Base-by-base conservation (phyloP, 176 grass and related monocot genomes). In the Alopecurus myosuroides region DNA sequence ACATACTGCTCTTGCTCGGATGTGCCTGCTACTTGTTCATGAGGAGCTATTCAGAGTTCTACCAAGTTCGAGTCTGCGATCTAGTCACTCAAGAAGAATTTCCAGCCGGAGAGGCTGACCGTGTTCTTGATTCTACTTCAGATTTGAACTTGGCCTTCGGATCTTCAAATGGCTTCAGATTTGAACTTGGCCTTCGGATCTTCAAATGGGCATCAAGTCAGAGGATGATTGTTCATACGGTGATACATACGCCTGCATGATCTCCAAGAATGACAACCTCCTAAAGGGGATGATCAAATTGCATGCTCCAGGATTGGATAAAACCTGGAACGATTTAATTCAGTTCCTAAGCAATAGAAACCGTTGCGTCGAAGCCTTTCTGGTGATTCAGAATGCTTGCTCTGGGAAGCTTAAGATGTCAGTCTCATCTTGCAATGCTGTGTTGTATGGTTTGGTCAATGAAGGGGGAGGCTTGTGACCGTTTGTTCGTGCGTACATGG, bases 141-240 rank as follows among this genome's bases (percentile, higher is more conserved):
- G 77, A 87, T 81, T 84, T 80, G 53, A 89, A 50, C 62, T 26
- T 86, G 49, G 77, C 88, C 14, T 93, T 51, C 78, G 77, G 57
- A 77, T 89, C 34, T 90, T 93, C 73, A 90, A 74, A n/a, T n/a
- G n/a, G n/a, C 81, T 6, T 73, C 84, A 1, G 77, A 87, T 81
- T 84, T 80, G 53, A 89, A 50, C 62, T 26, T 86, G 49, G 77
- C 88, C 14, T 93, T 51, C 78, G 77, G 57, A 77, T 89, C 34
- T 90, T 93, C 73, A 90, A 74, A 79, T 88, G 91, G 88, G 88
- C 82, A 45, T 89, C 81, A 1, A 23, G 11, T 58, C 91, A 89
- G 28, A 92, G 66, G 35, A 48, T 33, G 7, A 66, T 49, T 18
- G 17, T 58, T 19, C 81, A 81, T 1, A 93, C 85, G 85, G 76